A percentile compares a stretch with the other conserved stretches of the same genome.
Evolutionary conservation across 306 rosid species (phyloP).

Genomic region (Prosopis cineraria): DNA sequence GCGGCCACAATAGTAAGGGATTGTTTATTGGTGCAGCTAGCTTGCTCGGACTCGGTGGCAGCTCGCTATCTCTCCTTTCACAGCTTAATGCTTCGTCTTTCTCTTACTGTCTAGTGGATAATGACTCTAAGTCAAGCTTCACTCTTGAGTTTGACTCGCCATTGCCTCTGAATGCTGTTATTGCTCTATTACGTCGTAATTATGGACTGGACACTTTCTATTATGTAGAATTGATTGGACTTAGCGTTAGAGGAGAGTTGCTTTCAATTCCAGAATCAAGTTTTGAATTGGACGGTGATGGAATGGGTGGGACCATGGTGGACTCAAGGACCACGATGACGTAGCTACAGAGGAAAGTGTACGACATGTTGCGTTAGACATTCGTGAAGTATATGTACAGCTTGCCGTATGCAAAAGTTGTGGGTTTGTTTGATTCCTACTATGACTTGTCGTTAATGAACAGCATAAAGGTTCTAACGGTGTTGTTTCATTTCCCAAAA

Average conservation of each 20-base stretch:
- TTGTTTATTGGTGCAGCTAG: slow-evolving; percentile 82
- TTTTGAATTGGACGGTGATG: slow-evolving; percentile 47
- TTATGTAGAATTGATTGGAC: slow-evolving; percentile 56
- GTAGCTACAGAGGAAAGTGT: slow-evolving; percentile 54
- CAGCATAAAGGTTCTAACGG: slow-evolving; percentile 69
- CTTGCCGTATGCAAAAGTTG: slow-evolving; percentile 39
- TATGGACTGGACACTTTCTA: slow-evolving; percentile 57
- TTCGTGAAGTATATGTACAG: slow-evolving; percentile 45
- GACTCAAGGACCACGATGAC: slow-evolving; percentile 92
- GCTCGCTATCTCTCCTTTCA: slow-evolving; percentile 68
- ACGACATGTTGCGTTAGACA: slow-evolving; percentile 57
- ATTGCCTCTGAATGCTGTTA: slow-evolving; percentile 50
- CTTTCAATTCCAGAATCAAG: slow-evolving; percentile 51
- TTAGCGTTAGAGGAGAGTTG: slow-evolving; percentile 62
- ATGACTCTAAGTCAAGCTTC: slow-evolving; percentile 70
- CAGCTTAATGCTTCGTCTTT: slow-evolving; percentile 77
- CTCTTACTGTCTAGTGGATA: slow-evolving; percentile 80
- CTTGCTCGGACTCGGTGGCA: no score
- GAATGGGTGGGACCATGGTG: slow-evolving; percentile 67
- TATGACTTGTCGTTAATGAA: slow-evolving; percentile 67
- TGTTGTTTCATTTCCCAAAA: slow-evolving; percentile 60
- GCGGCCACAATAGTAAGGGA: slow-evolving; percentile 78
- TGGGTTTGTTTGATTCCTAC: slow-evolving; percentile 74
- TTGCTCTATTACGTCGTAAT: slow-evolving; percentile 60
- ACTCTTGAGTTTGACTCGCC: slow-evolving; percentile 69